Base-by-base conservation (phyloP, 2,329 filamentous ascomycete species). In the Tothia fuscella region DNA sequence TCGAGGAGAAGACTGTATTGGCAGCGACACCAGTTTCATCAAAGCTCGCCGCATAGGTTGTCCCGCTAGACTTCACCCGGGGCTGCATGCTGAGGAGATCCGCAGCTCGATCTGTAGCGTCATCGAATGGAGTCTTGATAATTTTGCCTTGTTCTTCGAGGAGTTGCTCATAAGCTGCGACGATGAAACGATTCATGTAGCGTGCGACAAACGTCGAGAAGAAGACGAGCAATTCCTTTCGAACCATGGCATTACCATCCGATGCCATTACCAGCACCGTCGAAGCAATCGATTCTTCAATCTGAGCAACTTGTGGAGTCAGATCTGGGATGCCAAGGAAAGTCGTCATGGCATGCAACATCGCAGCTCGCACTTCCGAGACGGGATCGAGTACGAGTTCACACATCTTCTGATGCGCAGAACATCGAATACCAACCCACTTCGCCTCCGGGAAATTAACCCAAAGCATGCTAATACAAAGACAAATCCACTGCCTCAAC, bases 401-500 rank as follows among this genome's bases (percentile, higher is more conserved):
- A 37, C 84, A 83, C 3, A 98, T 70, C 53, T 86, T 82, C 38
- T 80, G 71, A 42, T 88, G 87, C 2, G 88, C 91, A 50, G 82
- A 80, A 55, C 87, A 86, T 35, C 85, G 73, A 46, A 96, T 93
- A n/a, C 86, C 91, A 50, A 83, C 76, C 84, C 89, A 96, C 58
- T 96, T 96, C 1, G 88, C 89, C 56, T 95, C 87, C 1, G 87
- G 78, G 40, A 88, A 82, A 52, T 93, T 83, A 49, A 81, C 74
- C 88, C 89, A 96, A 17, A 98, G 70, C 66, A 95, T 89, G 57
- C 89, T 94, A 47, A 98, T 76, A 61, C 89, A 96, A 6, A 98
- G 70, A 56, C 88, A 94, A 14, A 87, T 88, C 87, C 91, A 98
- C 58, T 98, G 91, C 29, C 91, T 75, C 36, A 98, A 67, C 7